Evolutionary conservation across 805 yeast genomes (phyloP), one percentile per base, ranked within the genome.

Genomic region (Candida nanaspora): DNA sequence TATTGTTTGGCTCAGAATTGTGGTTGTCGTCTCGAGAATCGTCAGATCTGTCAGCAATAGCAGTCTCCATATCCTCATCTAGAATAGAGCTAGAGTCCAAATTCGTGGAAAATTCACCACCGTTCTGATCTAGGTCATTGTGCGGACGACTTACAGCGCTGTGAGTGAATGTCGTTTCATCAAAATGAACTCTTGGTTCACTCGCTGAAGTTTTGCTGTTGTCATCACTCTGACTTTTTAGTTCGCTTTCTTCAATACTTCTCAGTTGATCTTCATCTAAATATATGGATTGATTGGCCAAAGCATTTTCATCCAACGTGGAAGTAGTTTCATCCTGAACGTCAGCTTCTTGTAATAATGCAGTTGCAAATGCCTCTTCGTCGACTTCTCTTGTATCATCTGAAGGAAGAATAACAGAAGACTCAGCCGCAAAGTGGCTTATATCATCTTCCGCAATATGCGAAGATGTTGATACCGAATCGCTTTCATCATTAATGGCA

Each of bases 261-360:
- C 38, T 33, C 14, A 29, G 30, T 20, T 38, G 43, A 10, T 43
- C 51, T 13, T 46, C 54, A 11, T 47, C 57, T 18, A 49, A 38
- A 36, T 50, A 52, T 10, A 55, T 46, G 2, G 61, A 50, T 33
- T 53, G 57, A 31, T 55, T 49, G 4, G 57, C 58, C 33, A 49
- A 35, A 9, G 46, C 20, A 16, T 43, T 47, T 25, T 33, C 33
- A 9, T 23, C 25, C 6, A 20, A n/a, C 11, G 18, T 20, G 3
- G 23, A 6, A 3, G 9, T 15, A 4, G 47, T 54, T 1, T 41
- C 35, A 15, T 43, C 43, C 22, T 32, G 4, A 1, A 21, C 41
- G 22, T 43, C 48, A 10, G 18, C 26, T 25, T 51, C 53, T 41
- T 53, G 51, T 37, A 47, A 29, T n/a, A 56, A 31, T 1, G 59